Evolutionary conservation across 805 yeast genomes (phyloP).

Genomic region (Zygotorulaspora chibaensis): DNA sequence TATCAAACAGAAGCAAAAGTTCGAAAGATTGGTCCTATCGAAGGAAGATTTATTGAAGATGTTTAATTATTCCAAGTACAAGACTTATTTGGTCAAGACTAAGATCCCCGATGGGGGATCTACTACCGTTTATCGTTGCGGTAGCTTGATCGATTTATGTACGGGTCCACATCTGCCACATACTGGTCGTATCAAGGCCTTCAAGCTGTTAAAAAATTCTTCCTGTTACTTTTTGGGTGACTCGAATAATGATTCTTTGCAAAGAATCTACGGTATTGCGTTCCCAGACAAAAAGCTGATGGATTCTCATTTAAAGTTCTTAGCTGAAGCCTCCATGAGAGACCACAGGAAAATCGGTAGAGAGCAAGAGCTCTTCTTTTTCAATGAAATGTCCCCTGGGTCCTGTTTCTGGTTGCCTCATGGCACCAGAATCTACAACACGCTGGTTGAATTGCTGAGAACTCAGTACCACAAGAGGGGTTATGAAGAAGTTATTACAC

Average conservation of each 20-base stretch:
- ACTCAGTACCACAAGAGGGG: conserved; percentile 88
- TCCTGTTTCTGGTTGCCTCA: conserved; percentile 98
- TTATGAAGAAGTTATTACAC: conserved; percentile 97
- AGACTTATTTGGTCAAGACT: conserved; percentile 76
- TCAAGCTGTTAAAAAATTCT: conserved; percentile 91
- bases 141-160: conserved; percentile 94
- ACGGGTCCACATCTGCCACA: conserved; percentile 97
- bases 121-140: conserved; percentile 96
- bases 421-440: conserved; percentile 95
- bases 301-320: conserved; percentile 90
- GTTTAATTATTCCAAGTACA: conserved; percentile 95
- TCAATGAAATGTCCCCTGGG: conserved; percentile 97
- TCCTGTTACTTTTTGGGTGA: conserved; percentile 96
- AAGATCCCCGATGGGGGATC: conserved; percentile 95
- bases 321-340: conserved; percentile 93
- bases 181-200: conserved; percentile 92
- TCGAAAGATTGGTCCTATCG: conserved; percentile 87
- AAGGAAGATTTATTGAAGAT: conserved; percentile 87
- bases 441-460: conserved; percentile 74
- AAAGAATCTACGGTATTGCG: conserved; percentile 95
- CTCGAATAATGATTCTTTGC: conserved; percentile 86
- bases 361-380: conserved; percentile 93
- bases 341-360: conserved; percentile 95
- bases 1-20: conserved; percentile 91
- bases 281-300: conserved; percentile 97